phyloP scores from a whole-genome alignment of 352 stramenopile species.

The Globisporangium irregulare region DNA sequence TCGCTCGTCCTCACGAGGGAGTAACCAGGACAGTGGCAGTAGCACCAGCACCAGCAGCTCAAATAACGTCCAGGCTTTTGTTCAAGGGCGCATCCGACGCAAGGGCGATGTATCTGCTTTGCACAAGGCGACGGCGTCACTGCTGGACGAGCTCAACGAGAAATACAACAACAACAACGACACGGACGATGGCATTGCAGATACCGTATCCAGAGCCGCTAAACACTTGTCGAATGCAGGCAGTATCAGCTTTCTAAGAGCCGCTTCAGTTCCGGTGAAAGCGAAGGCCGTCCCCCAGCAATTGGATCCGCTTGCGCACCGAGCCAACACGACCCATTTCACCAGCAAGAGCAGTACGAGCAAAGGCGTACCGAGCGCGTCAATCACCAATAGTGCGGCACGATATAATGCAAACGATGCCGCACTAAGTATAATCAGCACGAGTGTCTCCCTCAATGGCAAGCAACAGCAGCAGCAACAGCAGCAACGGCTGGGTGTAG shows the following conservation, averaged over 20 bases:
- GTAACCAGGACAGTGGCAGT: not conserved
- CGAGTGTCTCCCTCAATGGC: not conserved
- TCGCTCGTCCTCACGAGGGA: not conserved
- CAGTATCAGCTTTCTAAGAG: not conserved
- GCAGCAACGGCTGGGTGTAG: not conserved
- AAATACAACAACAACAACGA: constrained; percentile 11
- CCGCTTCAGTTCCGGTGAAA: not conserved
- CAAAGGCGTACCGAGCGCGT: not conserved
- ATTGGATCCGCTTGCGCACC: not conserved
- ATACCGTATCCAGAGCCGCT: not conserved
- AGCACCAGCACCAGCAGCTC: not conserved
- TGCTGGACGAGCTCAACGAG: not conserved
- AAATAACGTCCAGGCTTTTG: constrained; percentile 10
- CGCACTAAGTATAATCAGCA: constrained; percentile 7
- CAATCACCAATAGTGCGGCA: not conserved
- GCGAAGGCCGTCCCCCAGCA: not conserved
- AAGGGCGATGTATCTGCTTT: constrained; percentile 24
- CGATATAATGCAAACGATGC: not conserved
- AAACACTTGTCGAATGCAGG: too few relatives aligned
- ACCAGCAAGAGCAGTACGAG: not conserved
- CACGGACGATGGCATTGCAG: not conserved
- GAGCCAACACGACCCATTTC: not conserved
- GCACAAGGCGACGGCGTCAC: not conserved
- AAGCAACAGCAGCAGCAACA: constrained; percentile 4
- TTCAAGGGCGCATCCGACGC: constrained; percentile 33